These are phyloP conservation scores for Kodamaea suecica DNA, from an alignment of 1,139 yeast species.

Conservation along the genomic window DNA sequence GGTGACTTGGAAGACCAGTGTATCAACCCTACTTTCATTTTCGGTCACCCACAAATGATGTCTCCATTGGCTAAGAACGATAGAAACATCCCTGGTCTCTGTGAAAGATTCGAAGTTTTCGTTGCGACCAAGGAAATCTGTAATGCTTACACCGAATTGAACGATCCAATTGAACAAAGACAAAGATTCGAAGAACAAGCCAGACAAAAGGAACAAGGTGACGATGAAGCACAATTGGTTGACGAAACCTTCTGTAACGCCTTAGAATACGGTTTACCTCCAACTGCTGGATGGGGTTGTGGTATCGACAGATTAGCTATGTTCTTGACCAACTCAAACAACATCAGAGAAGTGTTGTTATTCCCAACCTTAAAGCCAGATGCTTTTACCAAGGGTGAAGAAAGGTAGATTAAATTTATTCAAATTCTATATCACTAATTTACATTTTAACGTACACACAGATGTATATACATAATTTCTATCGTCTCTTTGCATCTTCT, in stretches of 20 bases:
- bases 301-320: conserved; percentile 98
- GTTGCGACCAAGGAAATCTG: conserved; percentile 98
- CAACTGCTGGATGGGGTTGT: conserved; percentile 99
- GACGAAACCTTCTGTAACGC: conserved; percentile 98
- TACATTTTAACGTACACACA: conserved; percentile 4
- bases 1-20: conserved; percentile 92
- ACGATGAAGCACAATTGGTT: conserved; percentile 95
- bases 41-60: conserved; percentile 99
- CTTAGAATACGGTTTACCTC: conserved; percentile 96
- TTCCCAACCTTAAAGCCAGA: conserved; percentile 99
- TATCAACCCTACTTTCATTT: conserved; percentile 95
- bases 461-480: no score
- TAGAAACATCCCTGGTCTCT: conserved; percentile 86
- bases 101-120: conserved; percentile 98
- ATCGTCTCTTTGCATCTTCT: no score
- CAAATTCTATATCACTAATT: background rate
- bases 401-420: conserved; percentile 13
- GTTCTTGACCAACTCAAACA: conserved; percentile 95
- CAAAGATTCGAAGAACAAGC: conserved; percentile 98
- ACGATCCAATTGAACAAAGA: conserved; percentile 98
- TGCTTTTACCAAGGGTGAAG: conserved; percentile 44
- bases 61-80: conserved; percentile 98
- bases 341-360: conserved; percentile 94
- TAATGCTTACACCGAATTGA: conserved; percentile 98
- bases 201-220: conserved; percentile 97